Conservation (phyloP, 257 asterid species). For the Salvia miltiorrhiza region DNA sequence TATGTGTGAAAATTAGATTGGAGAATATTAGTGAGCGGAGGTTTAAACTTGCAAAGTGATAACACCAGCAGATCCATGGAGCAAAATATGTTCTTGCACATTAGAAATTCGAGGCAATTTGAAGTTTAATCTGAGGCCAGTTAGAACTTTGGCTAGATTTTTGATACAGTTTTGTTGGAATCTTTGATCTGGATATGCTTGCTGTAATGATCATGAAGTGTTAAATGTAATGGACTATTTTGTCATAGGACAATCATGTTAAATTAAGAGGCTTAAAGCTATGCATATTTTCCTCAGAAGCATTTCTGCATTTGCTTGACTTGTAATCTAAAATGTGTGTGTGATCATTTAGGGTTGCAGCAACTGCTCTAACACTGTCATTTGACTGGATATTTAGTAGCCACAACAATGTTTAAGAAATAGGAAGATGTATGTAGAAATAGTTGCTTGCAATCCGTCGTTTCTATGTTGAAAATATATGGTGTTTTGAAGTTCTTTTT, state of each 20-base stretch:
- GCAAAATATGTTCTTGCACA: neutral
- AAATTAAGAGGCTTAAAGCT: neutral
- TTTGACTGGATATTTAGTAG: neutral
- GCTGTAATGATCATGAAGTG: neutral
- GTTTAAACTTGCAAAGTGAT: neutral
- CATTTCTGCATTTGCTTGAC: neutral
- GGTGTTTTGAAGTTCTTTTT: neutral
- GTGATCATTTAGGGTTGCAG: neutral
- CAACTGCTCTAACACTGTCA: neutral
- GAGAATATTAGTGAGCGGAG: neutral
- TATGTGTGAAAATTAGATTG: neutral
- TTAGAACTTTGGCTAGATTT: constrained; percentile 8
- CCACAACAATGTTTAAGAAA: neutral
- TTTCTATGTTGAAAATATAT: neutral
- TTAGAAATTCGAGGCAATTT: neutral
- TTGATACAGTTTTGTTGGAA: neutral
- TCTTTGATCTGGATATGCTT: neutral
- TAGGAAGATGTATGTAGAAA: neutral
- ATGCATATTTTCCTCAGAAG: neutral
- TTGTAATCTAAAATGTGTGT: neutral
- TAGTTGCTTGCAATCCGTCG: neutral
- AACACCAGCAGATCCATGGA: constrained; percentile 9
- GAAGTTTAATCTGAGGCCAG: neutral
- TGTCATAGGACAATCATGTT: neutral
- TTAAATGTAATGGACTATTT: constrained; percentile 1